Base-by-base conservation (phyloP, 345 rosid genomes). In the Arabis hirsuta region DNA sequence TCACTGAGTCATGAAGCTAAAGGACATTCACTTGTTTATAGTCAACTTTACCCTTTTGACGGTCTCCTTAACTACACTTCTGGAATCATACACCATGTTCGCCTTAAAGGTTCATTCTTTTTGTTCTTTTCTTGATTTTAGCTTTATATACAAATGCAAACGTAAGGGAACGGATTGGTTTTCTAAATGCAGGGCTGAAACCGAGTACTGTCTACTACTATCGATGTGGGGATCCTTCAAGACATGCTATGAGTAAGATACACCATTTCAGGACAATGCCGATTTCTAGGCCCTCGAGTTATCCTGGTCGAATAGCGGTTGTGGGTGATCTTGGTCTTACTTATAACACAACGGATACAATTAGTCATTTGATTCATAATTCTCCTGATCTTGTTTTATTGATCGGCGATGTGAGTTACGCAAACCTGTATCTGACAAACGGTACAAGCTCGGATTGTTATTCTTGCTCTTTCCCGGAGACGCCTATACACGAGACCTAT, bases 11-110 rank as follows among this genome's bases (percentile, higher is more conserved):
- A 48, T 60, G 79, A 26, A 81, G 89, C 88, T 4, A 79, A 31
- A 6, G 99, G 97, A 34, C 56, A 79, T 34, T 84, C 96, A 44
- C 85, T 86, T 42, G 76, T 95, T 81, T 95, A 91, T 72, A 83
- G 29, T 73, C 97, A 95, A 76, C 90, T 91, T 55, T 91, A 90
- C 78, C 96, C 96, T 38, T 91, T 87, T 52, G 67, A 87, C 16
- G 97, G 96, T 72, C 92, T 95, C 36, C 80, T 84, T 52, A 95
- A 95, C 73, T 95, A 91, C 26, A 91, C 97, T 48, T 95, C 97
- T 39, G 96, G 96, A 56, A 90, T 95, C 63, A 90, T 91, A 20
- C 97, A 95, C 82, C 99, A 95, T 59, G 99, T 87, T 77, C 88
- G 88, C 71, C 83, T 95, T 32, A 82, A 81, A 69, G 96, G 99